A percentile compares a stretch with the other conserved stretches of the same genome.
Conservation (phyloP, 768 basidiomycete genomes). For the Albatrellus ellisii region DNA sequence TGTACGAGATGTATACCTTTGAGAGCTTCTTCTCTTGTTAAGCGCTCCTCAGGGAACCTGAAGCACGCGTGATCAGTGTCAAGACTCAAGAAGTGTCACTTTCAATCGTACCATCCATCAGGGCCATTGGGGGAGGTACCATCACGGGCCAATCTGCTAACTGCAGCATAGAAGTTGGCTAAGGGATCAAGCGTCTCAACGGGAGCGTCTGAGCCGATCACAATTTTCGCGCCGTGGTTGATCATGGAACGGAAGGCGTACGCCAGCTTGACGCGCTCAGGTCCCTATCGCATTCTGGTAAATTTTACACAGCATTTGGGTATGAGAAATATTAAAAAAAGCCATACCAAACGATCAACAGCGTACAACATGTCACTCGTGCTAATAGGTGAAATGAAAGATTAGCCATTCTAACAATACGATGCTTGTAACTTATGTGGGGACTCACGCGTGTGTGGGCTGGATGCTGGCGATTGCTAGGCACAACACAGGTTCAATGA, state of each 20-base stretch:
- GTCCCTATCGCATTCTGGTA: conserved; percentile 38
- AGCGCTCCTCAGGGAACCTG: conserved; percentile 75
- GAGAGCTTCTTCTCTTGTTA: conserved; percentile 68
- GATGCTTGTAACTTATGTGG: neutral
- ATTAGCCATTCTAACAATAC: conserved; percentile 4
- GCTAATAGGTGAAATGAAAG: conserved; percentile 21
- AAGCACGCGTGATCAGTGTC: neutral
- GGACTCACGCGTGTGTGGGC: conserved; percentile 73
- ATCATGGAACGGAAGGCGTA: conserved; percentile 78
- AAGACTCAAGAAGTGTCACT: neutral
- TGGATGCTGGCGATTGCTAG: conserved; percentile 84
- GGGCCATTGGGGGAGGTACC: conserved; percentile 75
- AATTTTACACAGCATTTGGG: neutral
- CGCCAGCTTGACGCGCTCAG: conserved; percentile 69
- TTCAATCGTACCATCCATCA: conserved; percentile 58
- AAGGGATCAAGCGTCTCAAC: conserved; percentile 83
- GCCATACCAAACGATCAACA: conserved; percentile 58
- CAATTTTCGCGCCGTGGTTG: conserved; percentile 51
- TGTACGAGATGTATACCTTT: conserved; percentile 33
- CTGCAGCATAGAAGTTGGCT: conserved; percentile 77
- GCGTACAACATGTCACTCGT: conserved; percentile 88
- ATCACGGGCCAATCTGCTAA: conserved; percentile 54
- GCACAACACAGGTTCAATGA: neutral
- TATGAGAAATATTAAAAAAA: neutral
- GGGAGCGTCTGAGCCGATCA: conserved; percentile 82